Evolutionary conservation across 2,329 filamentous ascomycete species (phyloP), one percentile per base, ranked within the genome.

Genomic region (Fusarium domesticum): DNA sequence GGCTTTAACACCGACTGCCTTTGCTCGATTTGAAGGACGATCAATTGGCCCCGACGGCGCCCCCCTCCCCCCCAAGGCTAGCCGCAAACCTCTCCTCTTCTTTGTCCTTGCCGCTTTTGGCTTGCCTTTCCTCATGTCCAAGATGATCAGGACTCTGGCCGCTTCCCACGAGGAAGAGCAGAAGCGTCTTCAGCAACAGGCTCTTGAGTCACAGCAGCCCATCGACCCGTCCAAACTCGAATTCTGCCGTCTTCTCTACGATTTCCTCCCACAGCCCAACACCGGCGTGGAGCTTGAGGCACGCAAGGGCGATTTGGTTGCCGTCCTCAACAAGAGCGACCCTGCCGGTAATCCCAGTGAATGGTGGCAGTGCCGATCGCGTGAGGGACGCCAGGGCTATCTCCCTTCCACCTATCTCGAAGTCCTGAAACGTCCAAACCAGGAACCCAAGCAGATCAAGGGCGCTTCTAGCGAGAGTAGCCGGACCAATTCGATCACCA

Each of bases 51-150:
- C 78, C 73, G 62, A 89, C 56, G 89, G 87, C 54, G 77, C 81
- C 2, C 76, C 84, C 0, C 76, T 73, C 10, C 75, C 81, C 15
- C 72, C 87, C 4, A 84, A 83, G 58, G 91, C 92, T 15, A 96
- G 89, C 63, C 89, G 88, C 66, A 98, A 97, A 68, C 93, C 93
- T 1, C 89, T 98, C 60, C 79, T 98, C 63, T 92, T 98, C 75
- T 98, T 98, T 75, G 75, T 96, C 48, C 75, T 95, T 34, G 92
- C 93, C 15, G 91, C 95, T 5, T 96, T 98, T 61, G 95, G 93
- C 41, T 78, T 98, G 12, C 93, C 93, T 6, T 98, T 96, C 66
- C 77, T 98, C 37, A 96, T 98, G 91, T 85, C 87, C 70, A 98
- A 96, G 72, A 81, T 96, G 57, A 97, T 98, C 65, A 84, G 83